These are phyloP conservation scores for Galerina marginata DNA, from an alignment of 768 basidiomycete genomes.

Conservation along the genomic window DNA sequence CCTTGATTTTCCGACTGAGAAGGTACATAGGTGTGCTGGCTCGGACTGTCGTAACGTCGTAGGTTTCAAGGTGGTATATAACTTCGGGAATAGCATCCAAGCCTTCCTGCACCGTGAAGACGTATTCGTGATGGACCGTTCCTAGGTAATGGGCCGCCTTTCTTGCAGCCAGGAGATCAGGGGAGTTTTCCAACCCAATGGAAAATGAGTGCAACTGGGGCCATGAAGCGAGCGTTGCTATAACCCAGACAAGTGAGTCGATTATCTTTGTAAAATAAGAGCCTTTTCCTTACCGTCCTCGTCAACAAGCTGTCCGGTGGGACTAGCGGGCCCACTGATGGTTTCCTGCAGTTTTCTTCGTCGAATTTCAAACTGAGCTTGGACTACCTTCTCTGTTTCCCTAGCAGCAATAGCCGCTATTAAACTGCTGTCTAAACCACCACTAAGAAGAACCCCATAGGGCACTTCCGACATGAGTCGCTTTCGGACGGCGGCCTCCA, in stretches of 20 bases:
- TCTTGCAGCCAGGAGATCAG: conserved; percentile 91
- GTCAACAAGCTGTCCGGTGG: conserved; percentile 46
- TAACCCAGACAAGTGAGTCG: conserved; percentile 2
- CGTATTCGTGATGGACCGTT: conserved; percentile 96
- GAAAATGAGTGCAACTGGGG: conserved; percentile 98
- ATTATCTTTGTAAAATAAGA: conserved; percentile 1
- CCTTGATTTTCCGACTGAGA: conserved; percentile 97
- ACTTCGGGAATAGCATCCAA: conserved; percentile 97
- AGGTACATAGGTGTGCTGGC: conserved; percentile 99
- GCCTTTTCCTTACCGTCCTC: conserved; percentile 55
- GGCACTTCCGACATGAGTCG: conserved; percentile 98
- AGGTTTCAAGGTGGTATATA: conserved; percentile 97
- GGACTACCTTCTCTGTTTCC: conserved; percentile 91
- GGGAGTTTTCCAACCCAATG: conserved; percentile 92
- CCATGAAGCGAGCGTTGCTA: conserved; percentile 85
- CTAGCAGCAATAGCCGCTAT: conserved; percentile 94
- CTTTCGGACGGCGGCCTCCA: conserved; percentile 93
- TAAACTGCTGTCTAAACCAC: conserved; percentile 94
- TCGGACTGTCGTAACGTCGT: conserved; percentile 97
- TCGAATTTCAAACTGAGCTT: conserved; percentile 75
- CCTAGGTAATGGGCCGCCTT: conserved; percentile 94
- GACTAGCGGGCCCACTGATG: conserved; percentile 62
- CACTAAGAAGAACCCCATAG: conserved; percentile 94
- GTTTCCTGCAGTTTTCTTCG: conserved; percentile 61
- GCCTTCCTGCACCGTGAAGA: conserved; percentile 98